These are phyloP conservation scores for Colletotrichum truncatum DNA, from an alignment of 2,329 filamentous ascomycete species.

Conservation along the genomic window DNA sequence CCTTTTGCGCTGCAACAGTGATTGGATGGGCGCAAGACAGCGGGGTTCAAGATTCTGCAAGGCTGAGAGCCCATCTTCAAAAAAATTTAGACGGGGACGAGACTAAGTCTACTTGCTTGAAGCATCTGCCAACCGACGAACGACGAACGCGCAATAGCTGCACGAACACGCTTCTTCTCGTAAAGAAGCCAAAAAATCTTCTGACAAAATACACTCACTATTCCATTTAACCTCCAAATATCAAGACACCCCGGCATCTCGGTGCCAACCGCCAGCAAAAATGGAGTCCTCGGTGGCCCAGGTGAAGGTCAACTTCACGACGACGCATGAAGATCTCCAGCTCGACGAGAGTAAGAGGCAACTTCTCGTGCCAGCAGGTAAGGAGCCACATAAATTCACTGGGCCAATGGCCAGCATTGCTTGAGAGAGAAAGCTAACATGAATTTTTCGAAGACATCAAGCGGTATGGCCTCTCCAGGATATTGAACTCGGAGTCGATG, in stretches of 20 bases:
- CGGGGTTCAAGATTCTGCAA: conserved; percentile 30
- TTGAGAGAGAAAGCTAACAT: conserved; percentile 14
- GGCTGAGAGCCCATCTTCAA: conserved; percentile 30
- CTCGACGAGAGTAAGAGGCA: conserved; percentile 70
- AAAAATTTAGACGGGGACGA: conserved; percentile 25
- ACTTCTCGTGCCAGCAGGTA: conserved; percentile 70
- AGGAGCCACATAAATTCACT: conserved; percentile 10
- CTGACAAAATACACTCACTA: too few species aligned
- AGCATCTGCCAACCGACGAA: background rate
- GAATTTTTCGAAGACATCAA: conserved; percentile 61
- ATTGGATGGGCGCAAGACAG: conserved; percentile 4
- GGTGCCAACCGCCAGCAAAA: conserved; percentile 21
- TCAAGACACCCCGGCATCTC: background rate
- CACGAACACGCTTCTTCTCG: background rate
- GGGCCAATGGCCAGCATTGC: background rate
- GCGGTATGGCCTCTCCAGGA: conserved; percentile 75
- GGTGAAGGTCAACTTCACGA: conserved; percentile 75
- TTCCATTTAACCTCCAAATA: too few species aligned
- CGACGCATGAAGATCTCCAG: conserved; percentile 68
- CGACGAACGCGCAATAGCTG: background rate
- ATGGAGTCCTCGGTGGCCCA: conserved; percentile 58
- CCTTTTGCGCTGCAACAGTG: conserved; percentile 23
- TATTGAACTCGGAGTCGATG: conserved; percentile 78
- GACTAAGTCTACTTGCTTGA: background rate
- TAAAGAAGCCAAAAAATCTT: background rate